phyloP scores from a whole-genome alignment of 164 flowering plant genomes.

The Berberis vulgaris region DNA sequence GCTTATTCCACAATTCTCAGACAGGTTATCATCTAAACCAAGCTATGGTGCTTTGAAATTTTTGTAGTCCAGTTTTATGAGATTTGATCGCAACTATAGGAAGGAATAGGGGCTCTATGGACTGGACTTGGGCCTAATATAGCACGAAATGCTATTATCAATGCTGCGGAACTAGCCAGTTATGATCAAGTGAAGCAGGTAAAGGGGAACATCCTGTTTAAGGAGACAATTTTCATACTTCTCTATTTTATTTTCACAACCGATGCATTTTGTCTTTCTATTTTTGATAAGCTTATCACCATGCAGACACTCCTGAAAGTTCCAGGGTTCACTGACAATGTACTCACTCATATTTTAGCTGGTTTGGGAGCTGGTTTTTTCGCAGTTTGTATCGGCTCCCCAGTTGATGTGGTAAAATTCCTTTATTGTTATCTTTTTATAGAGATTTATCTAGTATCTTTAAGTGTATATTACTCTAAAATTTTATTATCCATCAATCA shows the following conservation, averaged over 20 bases:
- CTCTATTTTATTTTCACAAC: not conserved
- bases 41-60: too few species aligned
- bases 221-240: not conserved
- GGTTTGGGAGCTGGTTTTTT: conserved; percentile 97
- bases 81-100: conserved; percentile 37
- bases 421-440: not conserved
- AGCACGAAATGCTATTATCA: conserved; percentile 86
- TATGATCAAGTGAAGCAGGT: conserved; percentile 97
- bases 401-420: conserved; percentile 82
- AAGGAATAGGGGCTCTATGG: conserved; percentile 88
- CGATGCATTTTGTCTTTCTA: not conserved
- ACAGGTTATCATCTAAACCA: conserved; percentile 36
- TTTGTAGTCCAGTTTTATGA: not conserved
- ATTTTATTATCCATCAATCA: too few species aligned
- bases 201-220: conserved; percentile 2
- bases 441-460: not conserved
- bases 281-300: not conserved
- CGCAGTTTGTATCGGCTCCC: conserved; percentile 97
- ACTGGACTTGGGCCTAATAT: conserved; percentile 95
- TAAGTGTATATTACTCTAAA: too few species aligned
- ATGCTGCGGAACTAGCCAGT: conserved; percentile 97
- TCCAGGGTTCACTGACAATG: conserved; percentile 87
- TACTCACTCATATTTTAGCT: conserved; percentile 80
- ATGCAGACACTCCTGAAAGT: conserved; percentile 82
- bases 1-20: conserved; percentile 74